These are phyloP conservation scores for Oenanthe sinensis DNA, from an alignment of 129 eudicot genomes.

Conservation along the genomic window DNA sequence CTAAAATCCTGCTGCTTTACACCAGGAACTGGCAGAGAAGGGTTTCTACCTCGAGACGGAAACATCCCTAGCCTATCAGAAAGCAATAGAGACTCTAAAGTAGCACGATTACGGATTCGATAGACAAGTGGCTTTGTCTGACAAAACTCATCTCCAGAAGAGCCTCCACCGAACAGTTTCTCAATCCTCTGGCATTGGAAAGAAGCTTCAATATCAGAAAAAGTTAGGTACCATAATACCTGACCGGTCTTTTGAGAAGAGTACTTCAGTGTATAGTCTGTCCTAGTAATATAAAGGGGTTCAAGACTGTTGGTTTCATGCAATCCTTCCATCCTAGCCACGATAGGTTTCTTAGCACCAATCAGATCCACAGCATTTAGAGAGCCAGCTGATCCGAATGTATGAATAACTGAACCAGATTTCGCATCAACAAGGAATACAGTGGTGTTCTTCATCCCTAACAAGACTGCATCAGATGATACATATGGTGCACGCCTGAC, in stretches of 20 bases:
- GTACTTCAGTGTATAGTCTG: constrained; percentile 57
- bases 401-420: constrained; percentile 53
- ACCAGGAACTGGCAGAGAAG: constrained; percentile 41
- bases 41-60: constrained; percentile 30
- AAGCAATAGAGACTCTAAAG: constrained; percentile 32
- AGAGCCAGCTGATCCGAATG: constrained; percentile 48
- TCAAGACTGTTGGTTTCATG: constrained; percentile 26
- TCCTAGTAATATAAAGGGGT: constrained; percentile 60
- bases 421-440: constrained; percentile 67
- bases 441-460: constrained; percentile 69
- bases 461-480: constrained; percentile 52
- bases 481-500: constrained; percentile 51
- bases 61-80: constrained; percentile 24
- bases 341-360: constrained; percentile 31
- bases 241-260: constrained; percentile 52
- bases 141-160: constrained; percentile 28
- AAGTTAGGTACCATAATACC: constrained; percentile 53
- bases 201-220: constrained; percentile 76
- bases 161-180: constrained; percentile 27
- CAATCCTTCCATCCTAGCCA: constrained; percentile 37
- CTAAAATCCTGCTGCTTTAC: neutral
- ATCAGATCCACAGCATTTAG: constrained; percentile 21
- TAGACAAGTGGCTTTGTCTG: constrained; percentile 39
- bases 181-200: constrained; percentile 47
- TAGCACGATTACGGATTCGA: constrained; percentile 53